Evolutionary conservation across 192 early-diverging fungal genomes (phyloP).

Genomic region (Podila horticola): DNA sequence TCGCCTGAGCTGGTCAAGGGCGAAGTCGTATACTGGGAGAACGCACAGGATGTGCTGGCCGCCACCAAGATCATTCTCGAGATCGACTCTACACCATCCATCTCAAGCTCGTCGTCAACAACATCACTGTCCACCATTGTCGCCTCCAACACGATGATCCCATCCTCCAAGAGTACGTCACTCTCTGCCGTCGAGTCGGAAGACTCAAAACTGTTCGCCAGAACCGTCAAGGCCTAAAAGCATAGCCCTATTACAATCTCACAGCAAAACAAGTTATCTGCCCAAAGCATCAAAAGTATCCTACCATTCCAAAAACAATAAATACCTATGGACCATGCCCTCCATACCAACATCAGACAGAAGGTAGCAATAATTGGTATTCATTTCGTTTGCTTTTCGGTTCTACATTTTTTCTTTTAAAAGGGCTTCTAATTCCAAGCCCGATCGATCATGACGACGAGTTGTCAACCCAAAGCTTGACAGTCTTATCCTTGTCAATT

Average conservation of each 20-base stretch:
- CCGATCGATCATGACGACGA: constrained; percentile 35
- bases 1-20: constrained; percentile 26
- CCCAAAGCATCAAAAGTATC: too few species aligned
- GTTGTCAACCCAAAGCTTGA: constrained; percentile 85
- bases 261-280: not conserved
- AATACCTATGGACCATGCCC: too few species aligned
- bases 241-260: too few species aligned
- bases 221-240: not conserved
- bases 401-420: too few species aligned
- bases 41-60: constrained; percentile 14
- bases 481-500: constrained; percentile 89
- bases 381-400: too few species aligned
- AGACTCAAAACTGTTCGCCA: not conserved
- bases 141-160: not conserved
- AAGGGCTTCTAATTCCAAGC: not conserved
- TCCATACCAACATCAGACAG: too few species aligned
- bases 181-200: not conserved
- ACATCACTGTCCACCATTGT: not conserved
- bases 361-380: too few species aligned
- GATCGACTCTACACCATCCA: not conserved
- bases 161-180: not conserved
- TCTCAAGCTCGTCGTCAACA: not conserved
- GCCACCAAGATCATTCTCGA: constrained; percentile 9
- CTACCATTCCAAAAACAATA: too few species aligned
- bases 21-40: constrained; percentile 33